Base-by-base conservation (phyloP, 2,329 filamentous ascomycete species). In the Ophiocordyceps camponoti-rufipedis region DNA sequence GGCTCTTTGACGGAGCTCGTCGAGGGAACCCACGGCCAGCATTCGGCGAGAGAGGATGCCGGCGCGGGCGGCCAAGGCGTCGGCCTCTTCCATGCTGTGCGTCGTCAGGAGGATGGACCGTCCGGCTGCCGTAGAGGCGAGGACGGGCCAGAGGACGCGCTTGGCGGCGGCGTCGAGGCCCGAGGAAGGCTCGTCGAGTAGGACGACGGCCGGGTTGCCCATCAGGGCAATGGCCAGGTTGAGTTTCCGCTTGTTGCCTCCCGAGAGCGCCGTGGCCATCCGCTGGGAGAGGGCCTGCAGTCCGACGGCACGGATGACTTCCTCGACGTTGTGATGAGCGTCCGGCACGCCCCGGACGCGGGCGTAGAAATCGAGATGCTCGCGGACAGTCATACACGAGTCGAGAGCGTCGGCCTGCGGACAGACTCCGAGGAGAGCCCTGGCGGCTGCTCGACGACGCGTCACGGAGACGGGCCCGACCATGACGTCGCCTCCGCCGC, bases 11-110 rank as follows among this genome's bases (percentile, higher is more conserved):
- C 88, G 72, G 3, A 95, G 68, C 47, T 79, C 67, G 32, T 86
- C 78, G 1, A 79, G 80, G 0, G 80, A 82, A 4, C 88, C 88
- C 9, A 91, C 69, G 0, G 87, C 88, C 19, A 95, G 70, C 86
- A 95, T 93, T 31, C 79, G 73, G 53, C 76, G 74, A 9, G 87
- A 85, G 63, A 96, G 78, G 52, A 96, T 94, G 12, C 86, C 89
- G 0, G 83, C 86, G 1, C 86, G 74, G 29, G 78, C 78, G 0
- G 88, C 88, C 2, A 96, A 70, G 1, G 87, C 87, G 55, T 94
- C 86, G 0, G 88, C 89, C 63, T 95, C 89, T 59, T 95, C 88
- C 87, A 95, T 94, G 43, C 78, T 85, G 60, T 96, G 89, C 0
- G 89, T 95, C 0, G 89, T 95, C 16, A 96, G 72, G 2, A 96